Conservation (phyloP, 441 rosid genomes). For the California macrophylla region DNA sequence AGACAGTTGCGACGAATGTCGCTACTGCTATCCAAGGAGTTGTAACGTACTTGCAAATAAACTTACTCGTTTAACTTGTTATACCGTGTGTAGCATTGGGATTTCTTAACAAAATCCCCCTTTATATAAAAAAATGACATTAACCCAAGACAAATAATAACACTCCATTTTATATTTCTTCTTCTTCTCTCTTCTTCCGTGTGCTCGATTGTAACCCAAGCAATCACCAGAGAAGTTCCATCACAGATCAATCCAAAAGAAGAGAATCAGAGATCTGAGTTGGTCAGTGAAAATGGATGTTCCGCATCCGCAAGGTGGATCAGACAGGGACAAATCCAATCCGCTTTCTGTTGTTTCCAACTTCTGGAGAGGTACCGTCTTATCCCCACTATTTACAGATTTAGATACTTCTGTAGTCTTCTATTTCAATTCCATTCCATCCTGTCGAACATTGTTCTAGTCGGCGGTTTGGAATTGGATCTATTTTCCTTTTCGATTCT, state of each 20-base stretch:
- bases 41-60: too few relatives aligned
- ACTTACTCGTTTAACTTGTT: too few relatives aligned
- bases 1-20: too few relatives aligned
- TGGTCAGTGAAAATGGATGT: constrained; percentile 41
- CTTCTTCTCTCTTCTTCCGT: too few relatives aligned
- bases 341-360: constrained; percentile 65
- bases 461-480: not conserved
- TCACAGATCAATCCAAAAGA: not conserved
- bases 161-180: too few relatives aligned
- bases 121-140: too few relatives aligned
- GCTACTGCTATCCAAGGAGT: too few relatives aligned
- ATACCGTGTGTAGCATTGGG: too few relatives aligned
- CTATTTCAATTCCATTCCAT: not conserved
- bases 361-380: constrained; percentile 80
- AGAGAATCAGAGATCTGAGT: constrained; percentile 22
- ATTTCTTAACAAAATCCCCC: too few relatives aligned
- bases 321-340: constrained; percentile 59
- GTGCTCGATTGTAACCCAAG: not conserved
- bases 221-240: not conserved
- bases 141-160: too few relatives aligned
- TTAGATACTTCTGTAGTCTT: not conserved
- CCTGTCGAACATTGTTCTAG: not conserved
- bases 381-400: not conserved
- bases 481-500: not conserved
- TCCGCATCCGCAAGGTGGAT: constrained; percentile 42